Conservation (phyloP, 1,139 yeast genomes). For the Hemisphaericaspora subhashii region DNA sequence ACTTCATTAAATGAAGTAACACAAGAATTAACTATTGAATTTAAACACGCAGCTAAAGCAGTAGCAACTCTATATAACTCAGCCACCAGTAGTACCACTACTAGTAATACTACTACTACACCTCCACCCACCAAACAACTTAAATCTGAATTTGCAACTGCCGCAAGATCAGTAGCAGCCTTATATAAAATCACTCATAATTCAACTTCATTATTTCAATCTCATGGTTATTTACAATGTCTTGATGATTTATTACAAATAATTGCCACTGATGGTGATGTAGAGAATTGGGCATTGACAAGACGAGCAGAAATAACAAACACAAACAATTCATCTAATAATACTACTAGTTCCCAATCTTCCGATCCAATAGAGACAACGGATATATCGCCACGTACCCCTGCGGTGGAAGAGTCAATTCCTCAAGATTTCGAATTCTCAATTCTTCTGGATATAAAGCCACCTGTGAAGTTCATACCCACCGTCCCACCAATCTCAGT, state of each 20-base stretch:
- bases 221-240: constrained; percentile 58
- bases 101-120: constrained; percentile 11
- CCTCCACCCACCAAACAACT: constrained; percentile 6
- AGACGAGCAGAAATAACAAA: constrained; percentile 48
- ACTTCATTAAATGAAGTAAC: constrained; percentile 43
- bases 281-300: constrained; percentile 54
- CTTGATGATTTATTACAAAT: constrained; percentile 53
- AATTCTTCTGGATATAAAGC: constrained; percentile 28
- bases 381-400: not conserved
- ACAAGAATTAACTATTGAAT: constrained; percentile 41
- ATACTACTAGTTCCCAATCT: not conserved
- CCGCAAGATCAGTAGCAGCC: constrained; percentile 66
- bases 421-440: constrained; percentile 42
- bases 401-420: no score
- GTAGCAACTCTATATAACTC: constrained; percentile 45
- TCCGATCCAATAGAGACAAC: not conserved
- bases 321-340: constrained; percentile 3
- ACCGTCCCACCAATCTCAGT: constrained; percentile 50
- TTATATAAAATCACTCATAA: constrained; percentile 55
- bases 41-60: constrained; percentile 47
- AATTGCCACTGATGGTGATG: constrained; percentile 47
- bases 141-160: constrained; percentile 56
- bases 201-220: constrained; percentile 40
- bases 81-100: constrained; percentile 17
- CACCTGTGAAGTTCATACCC: constrained; percentile 43